Conservation (phyloP, 2,329 filamentous ascomycete species). For the Curvularia spicifera region DNA sequence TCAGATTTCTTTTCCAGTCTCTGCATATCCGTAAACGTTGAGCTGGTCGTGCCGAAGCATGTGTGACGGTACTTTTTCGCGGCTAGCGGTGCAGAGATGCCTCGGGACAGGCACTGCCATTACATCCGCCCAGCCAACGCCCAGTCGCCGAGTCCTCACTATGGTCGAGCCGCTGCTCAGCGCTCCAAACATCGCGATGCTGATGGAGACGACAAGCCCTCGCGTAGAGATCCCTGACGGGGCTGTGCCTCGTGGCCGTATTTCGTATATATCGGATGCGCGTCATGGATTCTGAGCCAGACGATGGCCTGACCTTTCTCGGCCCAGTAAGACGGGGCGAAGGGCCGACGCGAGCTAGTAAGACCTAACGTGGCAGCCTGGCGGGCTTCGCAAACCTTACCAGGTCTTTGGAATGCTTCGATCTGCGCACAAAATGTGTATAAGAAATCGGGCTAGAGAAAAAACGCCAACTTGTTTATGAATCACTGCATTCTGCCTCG, state of each 20-base stretch:
- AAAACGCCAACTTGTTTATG: neutral
- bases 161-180: constrained; percentile 6
- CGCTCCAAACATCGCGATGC: constrained; percentile 11
- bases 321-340: constrained; percentile 4
- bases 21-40: neutral
- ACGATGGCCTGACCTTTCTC: neutral
- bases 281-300: constrained; percentile 14
- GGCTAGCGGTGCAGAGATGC: neutral
- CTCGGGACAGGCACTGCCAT: neutral
- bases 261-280: constrained; percentile 1
- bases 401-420: neutral
- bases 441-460: neutral
- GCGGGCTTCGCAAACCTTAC: neutral
- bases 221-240: constrained; percentile 9
- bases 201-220: constrained; percentile 11
- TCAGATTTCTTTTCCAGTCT: neutral
- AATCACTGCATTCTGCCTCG: neutral
- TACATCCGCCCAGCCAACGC: constrained; percentile 15
- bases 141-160: constrained; percentile 13
- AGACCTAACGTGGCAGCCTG: neutral
- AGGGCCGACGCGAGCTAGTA: constrained; percentile 9
- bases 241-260: constrained; percentile 6
- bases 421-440: neutral
- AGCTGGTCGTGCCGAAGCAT: neutral
- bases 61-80: neutral